phyloP scores from a whole-genome alignment of 139 green algal species.

The Nannochloris sp. region DNA sequence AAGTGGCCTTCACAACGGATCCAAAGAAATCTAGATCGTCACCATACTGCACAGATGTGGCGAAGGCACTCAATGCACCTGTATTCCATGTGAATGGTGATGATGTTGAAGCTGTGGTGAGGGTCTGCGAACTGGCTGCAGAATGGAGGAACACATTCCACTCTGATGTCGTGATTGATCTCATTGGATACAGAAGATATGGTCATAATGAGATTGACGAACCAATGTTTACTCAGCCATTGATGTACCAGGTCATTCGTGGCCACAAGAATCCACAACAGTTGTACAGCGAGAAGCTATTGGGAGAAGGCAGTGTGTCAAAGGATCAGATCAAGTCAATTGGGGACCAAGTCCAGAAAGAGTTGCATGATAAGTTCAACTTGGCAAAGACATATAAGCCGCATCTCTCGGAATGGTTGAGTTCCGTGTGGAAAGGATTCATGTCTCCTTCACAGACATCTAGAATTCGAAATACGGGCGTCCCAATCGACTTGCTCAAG shows the following conservation, averaged over 20 bases:
- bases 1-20: constrained; percentile 98
- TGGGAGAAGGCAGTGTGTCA: constrained; percentile 55
- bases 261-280: constrained; percentile 55
- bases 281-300: constrained; percentile 70
- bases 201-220: constrained; percentile 99
- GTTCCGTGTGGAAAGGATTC: constrained; percentile 86
- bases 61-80: constrained; percentile 84
- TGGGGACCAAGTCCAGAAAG: constrained; percentile 48
- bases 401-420: constrained; percentile 73
- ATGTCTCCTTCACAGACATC: constrained; percentile 77
- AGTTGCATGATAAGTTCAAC: constrained; percentile 76
- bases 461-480: constrained; percentile 87
- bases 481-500: constrained; percentile 46
- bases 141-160: constrained; percentile 89
- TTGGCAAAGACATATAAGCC: constrained; percentile 72
- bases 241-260: constrained; percentile 89
- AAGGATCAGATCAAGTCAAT: constrained; percentile 65
- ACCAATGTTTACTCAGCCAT: constrained; percentile 95
- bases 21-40: constrained; percentile 70
- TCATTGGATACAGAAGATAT: constrained; percentile 72
- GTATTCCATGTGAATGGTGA: constrained; percentile 99
- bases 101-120: constrained; percentile 87
- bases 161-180: constrained; percentile 91
- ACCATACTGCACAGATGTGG: constrained; percentile 94
- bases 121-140: constrained; percentile 83